Percentiles rank a stretch among this genome's conserved stretches.
phyloP scores from a whole-genome alignment of 495 filamentous ascomycete genomes.

The Aspergillus mulundensis region DNA sequence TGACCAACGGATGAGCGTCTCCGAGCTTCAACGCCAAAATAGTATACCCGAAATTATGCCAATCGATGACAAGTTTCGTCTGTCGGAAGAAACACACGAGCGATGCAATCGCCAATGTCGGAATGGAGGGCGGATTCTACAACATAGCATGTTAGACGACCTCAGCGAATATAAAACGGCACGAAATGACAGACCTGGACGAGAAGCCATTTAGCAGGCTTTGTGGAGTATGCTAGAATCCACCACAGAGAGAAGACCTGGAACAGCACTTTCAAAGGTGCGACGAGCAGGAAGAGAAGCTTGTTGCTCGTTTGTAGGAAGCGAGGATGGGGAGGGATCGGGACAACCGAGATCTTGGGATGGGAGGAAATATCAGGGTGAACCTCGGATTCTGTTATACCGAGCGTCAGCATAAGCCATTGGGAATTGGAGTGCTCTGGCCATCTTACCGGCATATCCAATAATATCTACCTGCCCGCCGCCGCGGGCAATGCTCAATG shows the following conservation, averaged over 20 bases:
- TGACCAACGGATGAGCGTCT: slow-evolving; percentile 67
- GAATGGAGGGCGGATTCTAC: slow-evolving; percentile 93
- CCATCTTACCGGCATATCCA: slow-evolving; percentile 68
- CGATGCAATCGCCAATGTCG: slow-evolving; percentile 72
- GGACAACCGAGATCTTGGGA: slow-evolving; percentile 61
- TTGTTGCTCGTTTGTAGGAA: slow-evolving; percentile 62
- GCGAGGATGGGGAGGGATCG: slow-evolving; percentile 59
- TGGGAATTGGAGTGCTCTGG: neutral
- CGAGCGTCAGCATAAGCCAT: slow-evolving; percentile 24
- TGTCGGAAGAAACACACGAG: slow-evolving; percentile 72
- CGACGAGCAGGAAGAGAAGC: slow-evolving; percentile 74
- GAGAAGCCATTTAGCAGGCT: slow-evolving; percentile 73
- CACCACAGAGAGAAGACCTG: slow-evolving; percentile 67
- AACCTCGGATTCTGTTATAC: slow-evolving; percentile 55
- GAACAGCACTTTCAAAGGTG: slow-evolving; percentile 81
- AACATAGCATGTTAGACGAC: neutral
- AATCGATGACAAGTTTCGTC: slow-evolving; percentile 84
- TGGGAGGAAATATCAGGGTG: slow-evolving; percentile 70
- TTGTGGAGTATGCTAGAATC: slow-evolving; percentile 67
- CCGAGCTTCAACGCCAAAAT: slow-evolving; percentile 72
- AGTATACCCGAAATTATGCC: slow-evolving; percentile 99
- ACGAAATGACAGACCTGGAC: slow-evolving; percentile 53
- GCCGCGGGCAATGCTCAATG: slow-evolving; percentile 82
- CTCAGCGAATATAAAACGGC: neutral
- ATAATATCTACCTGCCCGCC: slow-evolving; percentile 79